Conservation (phyloP, 495 filamentous ascomycete species). For the Talaromyces stipitatus region DNA sequence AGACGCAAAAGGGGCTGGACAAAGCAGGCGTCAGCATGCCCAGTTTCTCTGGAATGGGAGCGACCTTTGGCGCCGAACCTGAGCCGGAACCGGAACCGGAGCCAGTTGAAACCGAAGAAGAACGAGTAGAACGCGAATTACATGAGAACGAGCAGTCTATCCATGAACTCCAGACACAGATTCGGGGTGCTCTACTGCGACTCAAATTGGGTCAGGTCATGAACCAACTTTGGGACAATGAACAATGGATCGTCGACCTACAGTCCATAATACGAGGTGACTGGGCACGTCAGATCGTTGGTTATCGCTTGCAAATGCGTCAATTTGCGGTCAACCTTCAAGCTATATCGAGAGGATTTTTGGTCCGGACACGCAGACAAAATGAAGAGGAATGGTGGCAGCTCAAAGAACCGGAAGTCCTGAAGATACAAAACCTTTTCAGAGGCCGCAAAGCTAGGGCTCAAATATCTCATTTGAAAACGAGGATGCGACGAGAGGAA, state of each 20-base stretch:
- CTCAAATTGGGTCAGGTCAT: slow-evolving; percentile 73
- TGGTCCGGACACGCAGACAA: slow-evolving; percentile 57
- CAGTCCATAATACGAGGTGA: slow-evolving; percentile 79
- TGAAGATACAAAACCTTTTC: slow-evolving; percentile 77
- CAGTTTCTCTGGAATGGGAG: slow-evolving; percentile 94
- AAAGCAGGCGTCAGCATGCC: slow-evolving; percentile 93
- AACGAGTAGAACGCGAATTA: slow-evolving; percentile 78
- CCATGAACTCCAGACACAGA: slow-evolving; percentile 76
- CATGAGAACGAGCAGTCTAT: slow-evolving; percentile 64
- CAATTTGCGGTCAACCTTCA: slow-evolving; percentile 70
- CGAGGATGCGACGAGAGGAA: slow-evolving; percentile 49
- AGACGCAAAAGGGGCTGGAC: slow-evolving; percentile 92
- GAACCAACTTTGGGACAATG: slow-evolving; percentile 86
- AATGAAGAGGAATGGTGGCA: slow-evolving; percentile 60
- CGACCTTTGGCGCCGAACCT: slow-evolving; percentile 82
- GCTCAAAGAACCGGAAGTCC: slow-evolving; percentile 60
- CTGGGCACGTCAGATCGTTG: slow-evolving; percentile 66
- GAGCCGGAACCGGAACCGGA: slow-evolving; percentile 53
- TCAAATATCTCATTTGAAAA: slow-evolving; percentile 56
- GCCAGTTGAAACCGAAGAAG: slow-evolving; percentile 80
- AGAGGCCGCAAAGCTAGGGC: slow-evolving; percentile 68
- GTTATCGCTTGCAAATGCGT: slow-evolving; percentile 72
- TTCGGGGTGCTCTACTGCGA: slow-evolving; percentile 72
- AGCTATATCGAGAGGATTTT: slow-evolving; percentile 69
- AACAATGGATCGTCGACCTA: slow-evolving; percentile 68